Evolutionary conservation across 1,284 basidiomycete genomes (phyloP).

Genomic region (Peniophora sp.): DNA sequence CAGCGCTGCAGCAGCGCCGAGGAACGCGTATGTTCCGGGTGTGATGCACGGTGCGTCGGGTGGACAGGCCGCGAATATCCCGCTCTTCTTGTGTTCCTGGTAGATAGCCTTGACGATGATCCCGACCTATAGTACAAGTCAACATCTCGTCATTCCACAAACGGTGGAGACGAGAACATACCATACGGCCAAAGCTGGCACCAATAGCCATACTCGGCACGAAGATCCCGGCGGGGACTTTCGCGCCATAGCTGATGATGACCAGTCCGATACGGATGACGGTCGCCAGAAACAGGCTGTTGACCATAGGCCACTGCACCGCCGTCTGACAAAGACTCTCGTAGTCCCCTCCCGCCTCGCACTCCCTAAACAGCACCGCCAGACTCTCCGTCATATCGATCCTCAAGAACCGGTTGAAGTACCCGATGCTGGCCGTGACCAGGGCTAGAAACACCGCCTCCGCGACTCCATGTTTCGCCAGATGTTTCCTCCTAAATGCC

Average conservation of each 20-base stretch:
- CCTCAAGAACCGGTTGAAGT: constrained; percentile 90
- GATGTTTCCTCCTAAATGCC: constrained; percentile 86
- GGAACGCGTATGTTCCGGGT: constrained; percentile 93
- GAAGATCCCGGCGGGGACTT: constrained; percentile 96
- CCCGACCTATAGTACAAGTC: neutral
- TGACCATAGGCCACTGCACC: constrained; percentile 92
- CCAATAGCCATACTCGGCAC: constrained; percentile 98
- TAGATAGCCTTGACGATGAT: neutral
- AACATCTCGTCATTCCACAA: neutral
- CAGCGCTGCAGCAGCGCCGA: constrained; percentile 91
- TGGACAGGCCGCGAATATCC: constrained; percentile 85
- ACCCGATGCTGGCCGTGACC: constrained; percentile 87
- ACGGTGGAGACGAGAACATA: constrained; percentile 70
- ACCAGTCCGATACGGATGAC: constrained; percentile 83
- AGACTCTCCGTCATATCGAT: constrained; percentile 99
- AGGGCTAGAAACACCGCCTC: constrained; percentile 87
- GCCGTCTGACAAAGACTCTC: constrained; percentile 90
- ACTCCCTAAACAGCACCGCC: constrained; percentile 95
- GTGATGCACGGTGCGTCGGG: constrained; percentile 96
- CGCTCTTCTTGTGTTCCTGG: constrained; percentile 75
- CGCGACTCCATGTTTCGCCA: constrained; percentile 76
- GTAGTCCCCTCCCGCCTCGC: constrained; percentile 89
- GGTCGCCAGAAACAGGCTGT: constrained; percentile 88
- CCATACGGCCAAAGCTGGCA: constrained; percentile 91
- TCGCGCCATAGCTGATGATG: constrained; percentile 90